Base-by-base conservation (phyloP, 768 basidiomycete genomes). In the Thelephora aurantiotincta region DNA sequence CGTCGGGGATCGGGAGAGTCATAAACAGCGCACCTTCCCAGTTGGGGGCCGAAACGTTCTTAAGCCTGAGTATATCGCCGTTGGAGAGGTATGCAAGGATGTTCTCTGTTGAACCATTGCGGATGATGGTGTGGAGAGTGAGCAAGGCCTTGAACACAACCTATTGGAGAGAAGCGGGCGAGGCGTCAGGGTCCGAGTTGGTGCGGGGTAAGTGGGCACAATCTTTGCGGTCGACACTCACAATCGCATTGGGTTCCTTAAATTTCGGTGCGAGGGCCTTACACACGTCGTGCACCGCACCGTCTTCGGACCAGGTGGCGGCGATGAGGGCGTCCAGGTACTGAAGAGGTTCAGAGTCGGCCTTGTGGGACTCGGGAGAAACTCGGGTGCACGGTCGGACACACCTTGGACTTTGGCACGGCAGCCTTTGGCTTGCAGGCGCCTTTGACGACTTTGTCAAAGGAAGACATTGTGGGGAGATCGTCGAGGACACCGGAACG, bases 71-170 rank as follows among this genome's bases (percentile, higher is more conserved):
- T n/a, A 89, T 71, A 54, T 94, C 88, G 2, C 79, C 74, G 33
- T 80, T 75, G 5, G 88, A 81, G 35, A 98, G 74, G 63, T 91
- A 83, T 11, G 76, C 70, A 16, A 97, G 73, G 11, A 97, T 77
- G 59, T 92, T 89, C 68, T 98, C 92, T 5, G 93, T 96, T 2
- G 87, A 75, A n/a, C 96, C 96, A 51, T 88, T 90, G 22, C 96
- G 80, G 60, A 98, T 87, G 88, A 99, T 91, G 30, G 82, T 89
- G 61, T 99, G 96, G 6, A 98, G 69, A 3, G 94, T 89, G 56
- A 99, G 82, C 54, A 98, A 70, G 0, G 92, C 91, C 60, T 99
- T 99, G 77, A 98, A 97, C n/a, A 89, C 92, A 54, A 98, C 75
- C 92, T 96, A 56, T 11, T 6, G 19, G 20, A 12, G n/a, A n/a